These are phyloP conservation scores for Aspergillus costaricaensis DNA, from an alignment of 2,329 filamentous ascomycete genomes.

Conservation along the genomic window DNA sequence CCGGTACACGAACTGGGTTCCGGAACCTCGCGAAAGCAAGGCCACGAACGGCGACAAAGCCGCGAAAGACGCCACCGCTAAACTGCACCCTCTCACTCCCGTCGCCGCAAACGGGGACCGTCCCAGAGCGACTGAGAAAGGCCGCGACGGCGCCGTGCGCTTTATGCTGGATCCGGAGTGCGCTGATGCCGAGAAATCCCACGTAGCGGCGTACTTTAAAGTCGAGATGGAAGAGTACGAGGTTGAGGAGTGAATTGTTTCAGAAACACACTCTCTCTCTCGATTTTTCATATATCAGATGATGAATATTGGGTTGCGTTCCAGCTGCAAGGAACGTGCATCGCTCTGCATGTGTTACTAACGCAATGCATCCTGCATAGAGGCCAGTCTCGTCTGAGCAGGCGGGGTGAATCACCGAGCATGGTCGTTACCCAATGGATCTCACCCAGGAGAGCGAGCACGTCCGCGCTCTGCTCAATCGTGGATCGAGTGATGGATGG, in stretches of 20 bases:
- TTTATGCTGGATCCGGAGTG: constrained; percentile 84
- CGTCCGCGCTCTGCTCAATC: too few species aligned
- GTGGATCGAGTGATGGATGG: too few species aligned
- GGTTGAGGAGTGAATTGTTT: constrained; percentile 35
- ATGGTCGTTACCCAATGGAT: too few species aligned
- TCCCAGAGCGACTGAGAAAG: constrained; percentile 45
- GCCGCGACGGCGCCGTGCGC: constrained; percentile 73
- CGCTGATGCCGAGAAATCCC: constrained; percentile 69
- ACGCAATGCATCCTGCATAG: background rate
- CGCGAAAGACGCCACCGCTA: constrained; percentile 19
- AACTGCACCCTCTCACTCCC: constrained; percentile 46
- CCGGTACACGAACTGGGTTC: constrained; percentile 61
- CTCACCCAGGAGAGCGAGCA: too few species aligned
- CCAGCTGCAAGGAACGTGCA: background rate
- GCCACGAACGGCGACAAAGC: constrained; percentile 17
- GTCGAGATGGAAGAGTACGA: constrained; percentile 71
- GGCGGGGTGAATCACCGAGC: background rate
- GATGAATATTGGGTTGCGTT: background rate
- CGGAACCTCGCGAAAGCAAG: constrained; percentile 22
- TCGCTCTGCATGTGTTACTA: background rate
- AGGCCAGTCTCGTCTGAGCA: background rate
- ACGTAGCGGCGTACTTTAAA: constrained; percentile 68
- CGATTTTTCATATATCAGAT: background rate
- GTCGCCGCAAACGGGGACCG: constrained; percentile 49
- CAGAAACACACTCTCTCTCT: background rate